phyloP scores from a whole-genome alignment of 108 stramenopile species.

The Cyclotella cryptica region DNA sequence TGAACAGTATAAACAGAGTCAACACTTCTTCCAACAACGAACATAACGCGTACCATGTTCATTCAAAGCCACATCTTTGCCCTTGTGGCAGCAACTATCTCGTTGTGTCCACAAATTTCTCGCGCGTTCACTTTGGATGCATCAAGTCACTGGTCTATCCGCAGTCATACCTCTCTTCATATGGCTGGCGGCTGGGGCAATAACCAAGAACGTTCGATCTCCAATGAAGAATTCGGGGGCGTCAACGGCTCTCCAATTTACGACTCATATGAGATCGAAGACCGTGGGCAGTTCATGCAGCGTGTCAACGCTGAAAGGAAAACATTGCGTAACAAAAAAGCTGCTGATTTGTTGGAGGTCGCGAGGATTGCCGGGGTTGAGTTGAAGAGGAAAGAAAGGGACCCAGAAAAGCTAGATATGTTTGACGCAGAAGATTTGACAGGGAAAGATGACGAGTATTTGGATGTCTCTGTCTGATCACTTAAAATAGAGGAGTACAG shows the following conservation, averaged over 20 bases:
- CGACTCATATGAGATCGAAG: constrained; percentile 52
- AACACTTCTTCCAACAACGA: too few species aligned
- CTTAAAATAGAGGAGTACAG: not conserved
- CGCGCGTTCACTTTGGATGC: not conserved
- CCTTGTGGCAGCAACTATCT: not conserved
- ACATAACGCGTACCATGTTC: too few species aligned
- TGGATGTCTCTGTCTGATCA: constrained; percentile 48
- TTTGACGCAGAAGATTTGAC: constrained; percentile 50
- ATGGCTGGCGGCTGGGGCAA: constrained; percentile 56
- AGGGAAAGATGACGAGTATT: constrained; percentile 39
- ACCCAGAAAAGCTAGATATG: constrained; percentile 50
- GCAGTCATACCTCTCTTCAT: not conserved
- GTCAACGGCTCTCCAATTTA: constrained; percentile 53
- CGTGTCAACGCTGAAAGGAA: constrained; percentile 52
- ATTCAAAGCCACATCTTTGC: not conserved
- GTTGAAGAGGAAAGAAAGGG: constrained; percentile 51
- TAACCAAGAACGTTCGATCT: constrained; percentile 45
- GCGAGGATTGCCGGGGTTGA: constrained; percentile 54
- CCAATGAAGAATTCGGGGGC: constrained; percentile 49
- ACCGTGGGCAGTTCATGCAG: constrained; percentile 54
- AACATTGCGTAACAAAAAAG: constrained; percentile 45
- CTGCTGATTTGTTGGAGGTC: constrained; percentile 53
- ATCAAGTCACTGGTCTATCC: not conserved
- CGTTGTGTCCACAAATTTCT: not conserved
- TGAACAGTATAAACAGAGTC: too few species aligned